These are phyloP conservation scores for Penicillium fuscoglaucum DNA, from an alignment of 2,329 filamentous ascomycete genomes.

Conservation along the genomic window DNA sequence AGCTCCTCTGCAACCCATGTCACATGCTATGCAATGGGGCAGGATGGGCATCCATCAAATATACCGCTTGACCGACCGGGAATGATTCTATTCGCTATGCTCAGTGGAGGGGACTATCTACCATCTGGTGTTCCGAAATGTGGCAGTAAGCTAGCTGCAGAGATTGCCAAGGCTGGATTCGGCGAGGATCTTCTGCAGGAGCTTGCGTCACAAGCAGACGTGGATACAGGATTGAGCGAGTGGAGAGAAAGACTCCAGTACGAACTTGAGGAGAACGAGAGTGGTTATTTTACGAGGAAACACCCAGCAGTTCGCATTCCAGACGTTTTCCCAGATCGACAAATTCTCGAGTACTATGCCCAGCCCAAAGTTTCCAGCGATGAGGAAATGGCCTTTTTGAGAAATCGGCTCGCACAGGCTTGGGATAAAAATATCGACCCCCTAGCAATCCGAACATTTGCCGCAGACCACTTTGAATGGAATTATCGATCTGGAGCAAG, in stretches of 20 bases:
- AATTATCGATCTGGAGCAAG: constrained; percentile 72
- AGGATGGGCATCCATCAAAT: constrained; percentile 26
- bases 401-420: constrained; percentile 47
- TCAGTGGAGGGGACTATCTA: constrained; percentile 94
- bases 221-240: constrained; percentile 47
- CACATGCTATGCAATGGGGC: constrained; percentile 67
- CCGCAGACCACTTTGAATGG: constrained; percentile 84
- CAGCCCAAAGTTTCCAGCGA: constrained; percentile 75
- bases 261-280: constrained; percentile 81
- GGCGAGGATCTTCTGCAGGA: constrained; percentile 65
- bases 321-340: constrained; percentile 74
- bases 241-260: constrained; percentile 74
- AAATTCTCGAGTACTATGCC: constrained; percentile 82
- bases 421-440: constrained; percentile 68
- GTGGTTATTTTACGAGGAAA: constrained; percentile 72
- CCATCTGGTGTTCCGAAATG: constrained; percentile 85
- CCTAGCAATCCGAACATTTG: constrained; percentile 68
- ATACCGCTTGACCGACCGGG: constrained; percentile 70
- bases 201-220: constrained; percentile 55
- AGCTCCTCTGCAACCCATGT: constrained; percentile 73
- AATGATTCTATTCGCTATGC: constrained; percentile 90
- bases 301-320: constrained; percentile 75
- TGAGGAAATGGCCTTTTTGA: constrained; percentile 57
- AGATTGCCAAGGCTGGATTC: constrained; percentile 86
- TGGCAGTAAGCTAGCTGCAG: constrained; percentile 82